Percentiles rank a stretch among this genome's conserved stretches.
Conservation (phyloP, 106 monocot species). For the Platanthera zijinensis region DNA sequence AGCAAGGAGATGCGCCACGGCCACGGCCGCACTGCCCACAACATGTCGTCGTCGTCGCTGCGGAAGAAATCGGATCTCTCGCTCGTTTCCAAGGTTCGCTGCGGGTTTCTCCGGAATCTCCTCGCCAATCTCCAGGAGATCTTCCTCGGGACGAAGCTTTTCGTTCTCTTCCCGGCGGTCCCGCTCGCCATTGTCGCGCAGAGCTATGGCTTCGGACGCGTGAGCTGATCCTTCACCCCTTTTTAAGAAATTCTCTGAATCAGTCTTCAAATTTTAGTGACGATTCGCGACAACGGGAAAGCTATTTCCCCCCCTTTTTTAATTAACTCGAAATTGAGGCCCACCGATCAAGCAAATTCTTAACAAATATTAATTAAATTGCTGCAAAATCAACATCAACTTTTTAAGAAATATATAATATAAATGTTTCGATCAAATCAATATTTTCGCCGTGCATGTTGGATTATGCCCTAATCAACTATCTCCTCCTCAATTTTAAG, state of each 20-base stretch:
- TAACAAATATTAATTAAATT: too few species aligned
- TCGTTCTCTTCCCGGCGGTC: constrained; percentile 68
- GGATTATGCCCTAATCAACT: too few species aligned
- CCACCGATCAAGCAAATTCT: too few species aligned
- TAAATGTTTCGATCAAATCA: too few species aligned
- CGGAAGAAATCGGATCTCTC: constrained; percentile 49
- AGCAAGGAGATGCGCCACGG: constrained; percentile 30
- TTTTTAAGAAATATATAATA: too few species aligned
- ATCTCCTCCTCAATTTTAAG: too few species aligned
- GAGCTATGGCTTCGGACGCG: constrained; percentile 37
- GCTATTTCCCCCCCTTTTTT: too few species aligned
- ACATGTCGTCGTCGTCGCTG: constrained; percentile 59
- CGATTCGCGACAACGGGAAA: too few species aligned
- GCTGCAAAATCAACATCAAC: too few species aligned
- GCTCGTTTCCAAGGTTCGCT: constrained; percentile 44
- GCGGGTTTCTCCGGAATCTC: constrained; percentile 27
- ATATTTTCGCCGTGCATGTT: too few species aligned
- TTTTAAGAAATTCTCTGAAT: neutral
- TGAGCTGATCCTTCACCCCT: constrained; percentile 8
- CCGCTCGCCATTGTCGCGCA: constrained; percentile 56
- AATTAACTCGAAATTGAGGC: too few species aligned
- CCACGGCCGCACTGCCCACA: constrained; percentile 48
- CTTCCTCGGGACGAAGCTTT: constrained; percentile 86
- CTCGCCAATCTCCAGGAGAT: constrained; percentile 78
- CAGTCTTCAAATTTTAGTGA: too few species aligned